Base-by-base conservation (phyloP, 208 protist species). In the Trypanosoma melophagium region DNA sequence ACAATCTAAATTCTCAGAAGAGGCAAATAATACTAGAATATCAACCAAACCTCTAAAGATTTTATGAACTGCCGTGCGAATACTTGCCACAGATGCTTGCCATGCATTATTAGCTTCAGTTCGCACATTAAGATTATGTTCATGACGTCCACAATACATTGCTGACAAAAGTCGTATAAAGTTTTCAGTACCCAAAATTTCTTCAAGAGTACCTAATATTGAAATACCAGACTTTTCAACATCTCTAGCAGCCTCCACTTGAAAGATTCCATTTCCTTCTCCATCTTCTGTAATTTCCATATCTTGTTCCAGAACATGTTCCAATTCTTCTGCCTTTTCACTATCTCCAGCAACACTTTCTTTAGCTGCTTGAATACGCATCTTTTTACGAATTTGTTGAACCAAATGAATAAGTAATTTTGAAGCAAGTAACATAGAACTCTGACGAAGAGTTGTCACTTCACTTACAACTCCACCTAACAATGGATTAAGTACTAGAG, bases 391-490 rank as follows among this genome's bases (percentile, higher is more conserved):
- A 60, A 94, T 86, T 62, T 93, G 71, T 35, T 86, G 76, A 17
- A 93, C 90, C n/a, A 97, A 49, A 72, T 95, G 87, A 64, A 96
- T 75, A 66, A 97, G 77, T 61, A 97, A 78, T 73, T 97, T 95
- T 19, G 84, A 85, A 7, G 88, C 59, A 16, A 97, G 86, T 66
- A 95, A 77, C 71, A 97, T 77, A 38, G 90, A 97, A 71, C 88
- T 95, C 41, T 96, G 88, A 45, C 94, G 89, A 58, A 96, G 71
- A 44, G 85, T 87, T 9, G 84, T 92, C 22, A 94, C 83, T 67
- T 95, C 89, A 80, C 81, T 92, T 60, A 77, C 73, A 14, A 97
- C 80, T 52, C 90, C 87, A 56, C 77, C 65, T 22, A 93, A 77
- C 49, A 97, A 82, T 59, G 89, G 86, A 41, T 86, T 77, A 41